Evolutionary conservation across 192 early-diverging fungal species (phyloP), one percentile per base, ranked within the genome.

Genomic region (Gigaspora rosea): DNA sequence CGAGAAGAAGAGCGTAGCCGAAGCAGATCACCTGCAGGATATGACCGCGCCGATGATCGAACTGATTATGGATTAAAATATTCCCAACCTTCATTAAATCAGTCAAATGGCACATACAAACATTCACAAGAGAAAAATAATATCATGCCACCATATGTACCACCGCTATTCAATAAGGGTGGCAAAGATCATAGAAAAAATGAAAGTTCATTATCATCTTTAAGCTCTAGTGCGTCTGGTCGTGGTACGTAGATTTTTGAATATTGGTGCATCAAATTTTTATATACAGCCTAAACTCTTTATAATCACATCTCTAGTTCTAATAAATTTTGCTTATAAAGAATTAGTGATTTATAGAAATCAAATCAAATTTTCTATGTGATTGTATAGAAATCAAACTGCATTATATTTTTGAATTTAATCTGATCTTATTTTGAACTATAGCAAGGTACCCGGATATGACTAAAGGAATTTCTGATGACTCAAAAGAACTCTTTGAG

Each of bases 401-500:
- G 41, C 7, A 41, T 41, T 41, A 1, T 41, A 41, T 41, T 41
- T 41, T 41, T 41, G 41, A 2, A 41, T 41, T 51, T 70, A 50
- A 32, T 32, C 33, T 52, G 22, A 27, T 52, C 13, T 8, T 70
- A 0, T 33, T 15, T 68, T 18, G 9, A 33, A 36, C 41, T 46
- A 65, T 8, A 66, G 64, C 8, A n/a, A 66, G 18, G 12, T 41
- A 69, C 22, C 15, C 41, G 8, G 15, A 22, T 22, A 46, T 36
- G 11, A 69, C 20, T 51, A 33, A 46, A 49, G 50, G 15, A 11
- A 10, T 35, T 66, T 36, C 64, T 22, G 11, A 8, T 70, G 68
- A 27, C 32, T 49, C 76, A 50, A 62, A 64, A n/a, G 81, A 80
- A 41, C 32, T 58, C 15, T 80, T 70, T 76, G 77, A 70, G 0